Conservation (phyloP, 2,329 filamentous ascomycete genomes). For the Phyllosticta citriasiana region DNA sequence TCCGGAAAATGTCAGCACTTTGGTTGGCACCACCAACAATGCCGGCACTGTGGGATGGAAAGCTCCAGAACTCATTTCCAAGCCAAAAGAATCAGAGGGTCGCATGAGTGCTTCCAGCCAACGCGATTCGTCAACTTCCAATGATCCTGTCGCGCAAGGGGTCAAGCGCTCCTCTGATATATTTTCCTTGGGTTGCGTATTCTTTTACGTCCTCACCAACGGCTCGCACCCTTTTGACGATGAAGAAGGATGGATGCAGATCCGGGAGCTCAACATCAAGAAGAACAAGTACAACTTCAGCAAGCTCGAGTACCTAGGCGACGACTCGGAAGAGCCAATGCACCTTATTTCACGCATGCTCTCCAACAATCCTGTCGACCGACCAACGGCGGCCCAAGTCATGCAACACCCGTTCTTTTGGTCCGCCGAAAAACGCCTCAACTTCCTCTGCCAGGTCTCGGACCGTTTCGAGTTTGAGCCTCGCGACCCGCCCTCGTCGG, state of each 20-base stretch:
- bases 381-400: conserved; percentile 67
- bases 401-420: conserved; percentile 97
- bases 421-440: conserved; percentile 76
- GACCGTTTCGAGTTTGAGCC: conserved; percentile 94
- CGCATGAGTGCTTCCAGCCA: conserved; percentile 34
- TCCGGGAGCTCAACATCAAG: conserved; percentile 87
- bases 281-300: conserved; percentile 70
- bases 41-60: conserved; percentile 95
- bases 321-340: conserved; percentile 77
- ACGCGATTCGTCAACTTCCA: conserved; percentile 30
- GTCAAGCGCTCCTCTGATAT: conserved; percentile 96
- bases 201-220: conserved; percentile 94
- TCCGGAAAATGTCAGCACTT: conserved; percentile 86
- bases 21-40: conserved; percentile 87
- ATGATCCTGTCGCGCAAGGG: conserved; percentile 48
- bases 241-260: conserved; percentile 78
- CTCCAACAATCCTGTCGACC: conserved; percentile 50
- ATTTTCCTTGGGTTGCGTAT: conserved; percentile 94
- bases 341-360: conserved; percentile 81
- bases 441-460: conserved; percentile 91
- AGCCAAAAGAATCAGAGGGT: conserved; percentile 33
- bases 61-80: conserved; percentile 78
- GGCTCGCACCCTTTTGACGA: conserved; percentile 90
- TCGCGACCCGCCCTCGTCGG: conserved; percentile 65
- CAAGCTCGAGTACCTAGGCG: conserved; percentile 64